phyloP scores from a whole-genome alignment of 2,329 filamentous ascomycete genomes.

The Pyricularia pennisetigena region DNA sequence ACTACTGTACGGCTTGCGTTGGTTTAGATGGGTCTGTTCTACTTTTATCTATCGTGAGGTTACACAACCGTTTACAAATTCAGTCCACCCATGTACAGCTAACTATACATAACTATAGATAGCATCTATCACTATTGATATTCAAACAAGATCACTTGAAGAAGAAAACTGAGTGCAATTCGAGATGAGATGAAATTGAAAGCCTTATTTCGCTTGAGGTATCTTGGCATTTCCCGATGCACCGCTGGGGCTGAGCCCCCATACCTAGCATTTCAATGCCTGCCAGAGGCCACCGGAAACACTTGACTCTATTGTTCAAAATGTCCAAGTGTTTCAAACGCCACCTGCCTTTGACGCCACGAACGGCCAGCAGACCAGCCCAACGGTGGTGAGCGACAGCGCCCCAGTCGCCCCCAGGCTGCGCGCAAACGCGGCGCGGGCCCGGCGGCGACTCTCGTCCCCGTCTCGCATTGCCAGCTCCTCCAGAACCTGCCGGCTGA shows the following conservation, averaged over 20 bases:
- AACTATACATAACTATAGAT: not conserved
- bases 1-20: not conserved
- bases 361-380: not conserved
- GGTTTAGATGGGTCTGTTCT: not conserved
- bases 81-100: not conserved
- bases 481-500: not conserved
- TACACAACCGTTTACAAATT: not conserved
- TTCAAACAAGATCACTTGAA: not conserved
- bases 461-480: not conserved
- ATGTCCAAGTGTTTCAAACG: not conserved
- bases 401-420: not conserved
- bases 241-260: not conserved
- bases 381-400: not conserved
- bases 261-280: not conserved
- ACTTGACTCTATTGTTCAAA: not conserved
- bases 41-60: not conserved
- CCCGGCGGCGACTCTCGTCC: not conserved
- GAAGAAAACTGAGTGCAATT: not conserved
- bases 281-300: not conserved
- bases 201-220: not conserved
- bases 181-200: not conserved
- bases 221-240: not conserved
- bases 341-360: not conserved
- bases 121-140: not conserved
- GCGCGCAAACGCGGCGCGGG: not conserved